Base-by-base conservation (phyloP, 1,284 basidiomycete species). In the Ganoderma boninense region DNA sequence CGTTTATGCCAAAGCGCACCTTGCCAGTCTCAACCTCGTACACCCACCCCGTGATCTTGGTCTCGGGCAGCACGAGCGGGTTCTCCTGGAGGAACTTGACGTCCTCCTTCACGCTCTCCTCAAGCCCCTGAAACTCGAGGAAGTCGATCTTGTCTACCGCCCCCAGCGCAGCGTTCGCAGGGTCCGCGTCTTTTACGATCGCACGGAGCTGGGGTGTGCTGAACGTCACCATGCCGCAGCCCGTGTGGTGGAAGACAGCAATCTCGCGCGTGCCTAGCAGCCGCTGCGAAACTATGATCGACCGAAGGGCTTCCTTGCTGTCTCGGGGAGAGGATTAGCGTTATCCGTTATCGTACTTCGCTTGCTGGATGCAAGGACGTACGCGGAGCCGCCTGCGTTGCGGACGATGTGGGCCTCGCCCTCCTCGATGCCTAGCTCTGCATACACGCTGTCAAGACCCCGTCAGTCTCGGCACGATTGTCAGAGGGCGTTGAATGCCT, bases 401-500 rank as follows among this genome's bases (percentile, higher is more conserved):
- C 90, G 85, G 69, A 92, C 91, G 65, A 92, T 84, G 80, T 92
- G 90, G 8, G 90, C 88, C 66, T 92, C 90, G 63, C 91, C 91
- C 69, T 90, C 85, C 43, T 88, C 82, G 63, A 92, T 82, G 10
- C 89, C 90, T 38, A 92, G 85, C 68, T 89, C 85, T 10, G 85
- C 83, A 54, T 86, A 86, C 29, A 89, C 88, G 75, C 89, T 91
- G 74, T 42, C 23, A 44, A 3, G 40, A 14, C 18, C 32, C 11
- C 49, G 35, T 61, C 56, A 69, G 66, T 42, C 44, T 40, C 32
- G 18, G 44, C 23, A 38, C 32, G 46, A n/a, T 26, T 32, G 59
- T 57, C 32, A 46, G 67, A 23, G 14, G 20, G 60, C 20, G 49
- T 20, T 18, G 44, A 44, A 23, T 13, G 49, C 71, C 77, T 77